Base-by-base conservation (phyloP, 345 rosid species). In the Syzygium jambos region DNA sequence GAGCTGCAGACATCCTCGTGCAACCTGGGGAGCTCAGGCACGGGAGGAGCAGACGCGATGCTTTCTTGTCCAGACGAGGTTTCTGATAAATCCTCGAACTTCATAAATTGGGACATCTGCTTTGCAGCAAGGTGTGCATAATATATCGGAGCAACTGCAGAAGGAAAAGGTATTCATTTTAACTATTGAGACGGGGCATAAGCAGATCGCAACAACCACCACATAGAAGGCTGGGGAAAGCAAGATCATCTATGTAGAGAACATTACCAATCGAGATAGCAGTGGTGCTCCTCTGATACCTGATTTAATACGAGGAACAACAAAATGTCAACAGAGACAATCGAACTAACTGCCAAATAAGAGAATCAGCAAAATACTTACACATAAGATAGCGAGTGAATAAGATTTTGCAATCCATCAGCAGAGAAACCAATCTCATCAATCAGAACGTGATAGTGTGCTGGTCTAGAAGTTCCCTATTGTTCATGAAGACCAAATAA, bases 381-480 rank as follows among this genome's bases (percentile, higher is more conserved):
- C 99, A 94, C 99, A 84, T 97, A 97, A 29, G 95, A 96, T 13
- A 97, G 93, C 6, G 94, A 91, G 85, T 95, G 95, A 88, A 96
- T 88, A 27, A 97, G 92, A 88, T 92, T 92, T 90, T 96, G 98
- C 91, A 96, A 86, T 27, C 91, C 90, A 82, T 95, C 95, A 1
- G 96, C 93, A 52, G 94, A 87, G 93, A 97, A 95, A 89, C 98
- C 98, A 88, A 95, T 96, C 90, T 97, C 97, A 89, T 97, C 97
- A 15, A 93, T 87, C 93, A 96, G 90, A 27, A 95, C 98, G 78
- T 95, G 96, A 87, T 97, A 97, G 88, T 97, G 99, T 17, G 98
- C 94, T 2, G 98, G 98, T 93, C 98, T 92, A 88, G 98, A 95
- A 84, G 98, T 97, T 87, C 98, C 98, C 98, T 95, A 85, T 87